phyloP scores from a whole-genome alignment of 441 rosid genomes.

The Euphorbia celastroides region DNA sequence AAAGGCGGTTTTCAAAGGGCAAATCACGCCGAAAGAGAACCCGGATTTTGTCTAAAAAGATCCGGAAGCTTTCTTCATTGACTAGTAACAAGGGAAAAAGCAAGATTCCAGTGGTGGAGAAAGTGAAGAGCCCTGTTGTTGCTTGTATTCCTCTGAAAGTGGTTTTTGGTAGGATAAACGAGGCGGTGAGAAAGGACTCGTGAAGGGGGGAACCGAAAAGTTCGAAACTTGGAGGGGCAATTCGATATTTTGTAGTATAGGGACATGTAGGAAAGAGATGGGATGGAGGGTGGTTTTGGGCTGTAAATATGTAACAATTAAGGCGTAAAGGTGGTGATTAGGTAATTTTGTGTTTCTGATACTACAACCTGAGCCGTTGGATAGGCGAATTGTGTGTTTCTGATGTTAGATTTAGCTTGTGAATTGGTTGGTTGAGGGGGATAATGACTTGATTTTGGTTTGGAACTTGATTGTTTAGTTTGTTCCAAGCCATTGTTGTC shows the following conservation, averaged over 20 bases:
- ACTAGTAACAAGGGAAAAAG: constrained; percentile 50
- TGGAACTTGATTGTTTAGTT: too few species aligned
- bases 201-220: too few species aligned
- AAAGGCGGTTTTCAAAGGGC: constrained; percentile 22
- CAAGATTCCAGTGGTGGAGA: constrained; percentile 37
- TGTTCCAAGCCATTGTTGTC: too few species aligned
- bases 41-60: constrained; percentile 53
- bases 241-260: too few species aligned
- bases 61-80: constrained; percentile 69
- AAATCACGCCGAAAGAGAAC: constrained; percentile 44
- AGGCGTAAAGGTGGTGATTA: constrained; percentile 33
- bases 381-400: too few species aligned
- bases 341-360: constrained; percentile 18
- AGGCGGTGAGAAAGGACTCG: constrained; percentile 87
- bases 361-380: too few species aligned
- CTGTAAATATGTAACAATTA: constrained; percentile 43
- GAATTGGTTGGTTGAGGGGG: constrained; percentile 27
- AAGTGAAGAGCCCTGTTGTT: constrained; percentile 54
- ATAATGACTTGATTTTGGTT: constrained; percentile 21
- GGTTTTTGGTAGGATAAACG: constrained; percentile 83
- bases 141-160: constrained; percentile 83
- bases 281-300: constrained; percentile 22
- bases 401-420: too few species aligned
- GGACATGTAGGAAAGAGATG: too few species aligned
- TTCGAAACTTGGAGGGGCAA: too few species aligned